Evolutionary conservation across 441 rosid species (phyloP).

Genomic region (Euphorbia corollata): DNA sequence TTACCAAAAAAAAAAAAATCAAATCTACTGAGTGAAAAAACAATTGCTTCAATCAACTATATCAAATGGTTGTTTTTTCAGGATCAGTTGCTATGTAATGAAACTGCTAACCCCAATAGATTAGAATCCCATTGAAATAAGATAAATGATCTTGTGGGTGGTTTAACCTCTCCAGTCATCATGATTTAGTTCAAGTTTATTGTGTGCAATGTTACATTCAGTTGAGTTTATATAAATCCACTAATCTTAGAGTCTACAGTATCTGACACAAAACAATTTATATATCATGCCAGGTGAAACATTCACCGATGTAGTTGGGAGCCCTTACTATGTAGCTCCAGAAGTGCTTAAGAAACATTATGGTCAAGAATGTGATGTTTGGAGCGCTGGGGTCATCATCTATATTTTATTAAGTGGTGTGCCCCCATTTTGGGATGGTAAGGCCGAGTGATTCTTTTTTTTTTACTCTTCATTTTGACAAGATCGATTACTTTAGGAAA

Average conservation of each 20-base stretch:
- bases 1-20: too few species aligned
- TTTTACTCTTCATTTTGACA: slow-evolving; percentile 2
- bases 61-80: too few species aligned
- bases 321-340: slow-evolving; percentile 96
- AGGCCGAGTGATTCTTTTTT: slow-evolving; percentile 20
- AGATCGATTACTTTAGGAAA: slow-evolving; percentile 10
- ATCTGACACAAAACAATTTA: slow-evolving; percentile 2
- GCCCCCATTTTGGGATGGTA: slow-evolving; percentile 99
- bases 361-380: slow-evolving; percentile 88
- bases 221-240: not conserved
- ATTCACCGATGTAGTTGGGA: slow-evolving; percentile 85
- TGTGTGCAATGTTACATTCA: not conserved
- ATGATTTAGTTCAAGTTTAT: not conserved
- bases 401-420: slow-evolving; percentile 85
- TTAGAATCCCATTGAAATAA: too few species aligned
- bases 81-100: too few species aligned
- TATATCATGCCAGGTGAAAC: slow-evolving; percentile 50
- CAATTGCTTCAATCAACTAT: too few species aligned
- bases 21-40: too few species aligned
- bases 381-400: slow-evolving; percentile 96
- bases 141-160: not conserved
- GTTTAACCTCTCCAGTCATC: not conserved
- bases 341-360: slow-evolving; percentile 80
- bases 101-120: not conserved
- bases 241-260: not conserved